Percentiles rank a stretch among this genome's conserved stretches.
Evolutionary conservation across 495 filamentous ascomycete genomes (phyloP).

Genomic region (Cenococcum geophilum): DNA sequence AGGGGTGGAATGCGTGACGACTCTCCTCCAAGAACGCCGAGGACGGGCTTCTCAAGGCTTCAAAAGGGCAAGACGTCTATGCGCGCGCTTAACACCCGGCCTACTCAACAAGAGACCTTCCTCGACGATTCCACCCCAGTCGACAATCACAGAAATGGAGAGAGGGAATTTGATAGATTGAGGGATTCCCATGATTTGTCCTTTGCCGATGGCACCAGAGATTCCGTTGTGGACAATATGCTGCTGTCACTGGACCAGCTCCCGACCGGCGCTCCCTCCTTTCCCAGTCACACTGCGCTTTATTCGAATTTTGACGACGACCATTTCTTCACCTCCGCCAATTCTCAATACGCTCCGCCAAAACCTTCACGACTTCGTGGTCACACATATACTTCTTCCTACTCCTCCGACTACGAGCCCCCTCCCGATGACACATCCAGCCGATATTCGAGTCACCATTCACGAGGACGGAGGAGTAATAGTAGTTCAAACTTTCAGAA

Average conservation of each 20-base stretch:
- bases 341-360: conserved; percentile 16
- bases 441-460: conserved; percentile 52
- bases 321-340: conserved; percentile 28
- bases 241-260: conserved; percentile 31
- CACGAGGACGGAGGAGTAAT: conserved; percentile 67
- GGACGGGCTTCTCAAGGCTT: conserved; percentile 2
- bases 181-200: conserved; percentile 87
- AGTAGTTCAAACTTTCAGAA: conserved; percentile 71
- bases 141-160: conserved; percentile 16
- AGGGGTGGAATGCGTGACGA: neutral
- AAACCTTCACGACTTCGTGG: conserved; percentile 43
- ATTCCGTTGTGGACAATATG: conserved; percentile 63
- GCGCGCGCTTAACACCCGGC: conserved; percentile 21
- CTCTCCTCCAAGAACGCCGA: conserved; percentile 5
- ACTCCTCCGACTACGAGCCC: conserved; percentile 68
- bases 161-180: conserved; percentile 19
- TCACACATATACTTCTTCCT: conserved; percentile 59
- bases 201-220: conserved; percentile 67
- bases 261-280: conserved; percentile 12
- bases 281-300: conserved; percentile 12
- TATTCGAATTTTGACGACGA: conserved; percentile 26
- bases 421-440: conserved; percentile 60
- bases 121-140: conserved; percentile 33
- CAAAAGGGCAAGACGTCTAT: conserved; percentile 1
- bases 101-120: conserved; percentile 27